Evolutionary conservation across 202 grass and related monocot genomes (phyloP).

Genomic region (Bolboschoenoplectus hybrid): DNA sequence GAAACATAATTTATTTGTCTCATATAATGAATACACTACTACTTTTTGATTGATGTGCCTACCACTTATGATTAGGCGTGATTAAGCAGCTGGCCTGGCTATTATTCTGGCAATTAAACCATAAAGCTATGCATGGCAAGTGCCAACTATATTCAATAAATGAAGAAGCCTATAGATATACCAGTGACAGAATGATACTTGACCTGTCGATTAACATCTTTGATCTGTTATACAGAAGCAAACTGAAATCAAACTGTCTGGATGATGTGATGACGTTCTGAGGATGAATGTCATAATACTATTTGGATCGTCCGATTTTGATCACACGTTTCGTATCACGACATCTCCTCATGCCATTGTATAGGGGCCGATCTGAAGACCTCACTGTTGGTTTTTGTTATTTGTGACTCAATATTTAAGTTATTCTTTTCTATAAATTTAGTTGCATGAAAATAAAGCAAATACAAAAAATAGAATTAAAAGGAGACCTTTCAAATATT

Average conservation of each 20-base stretch:
- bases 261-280: background rate
- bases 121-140: background rate
- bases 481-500: background rate
- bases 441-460: background rate
- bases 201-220: background rate
- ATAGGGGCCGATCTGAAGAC: background rate
- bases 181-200: background rate
- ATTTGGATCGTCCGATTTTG: background rate
- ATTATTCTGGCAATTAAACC: background rate
- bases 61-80: background rate
- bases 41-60: background rate
- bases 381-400: background rate
- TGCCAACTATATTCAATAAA: slow-evolving; percentile 11
- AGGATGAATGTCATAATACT: background rate
- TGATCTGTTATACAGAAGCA: background rate
- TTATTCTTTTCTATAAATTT: background rate
- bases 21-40: background rate
- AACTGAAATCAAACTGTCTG: background rate
- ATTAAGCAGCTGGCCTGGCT: background rate
- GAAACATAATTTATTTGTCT: background rate
- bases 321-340: background rate
- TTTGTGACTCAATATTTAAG: background rate
- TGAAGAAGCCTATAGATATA: background rate
- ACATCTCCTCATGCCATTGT: too few species aligned
- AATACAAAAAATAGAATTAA: background rate